A percentile compares a stretch with the other conserved stretches of the same genome.
Evolutionary conservation across 2,329 filamentous ascomycete species (phyloP).

Genomic region (Aspergillus fumigatus): DNA sequence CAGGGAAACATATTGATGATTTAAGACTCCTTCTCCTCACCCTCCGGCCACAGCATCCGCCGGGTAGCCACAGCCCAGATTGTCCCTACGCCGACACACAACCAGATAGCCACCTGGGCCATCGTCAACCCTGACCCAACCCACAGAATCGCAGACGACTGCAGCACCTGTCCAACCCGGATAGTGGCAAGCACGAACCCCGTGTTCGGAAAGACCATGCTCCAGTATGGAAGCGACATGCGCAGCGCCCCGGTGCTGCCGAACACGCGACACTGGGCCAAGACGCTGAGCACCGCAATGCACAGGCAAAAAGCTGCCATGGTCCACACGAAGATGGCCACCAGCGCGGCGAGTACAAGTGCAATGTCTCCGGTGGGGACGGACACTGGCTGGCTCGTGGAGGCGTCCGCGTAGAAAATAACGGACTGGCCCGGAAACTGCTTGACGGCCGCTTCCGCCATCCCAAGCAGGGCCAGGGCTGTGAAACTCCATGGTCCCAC

Average conservation of each 20-base stretch:
- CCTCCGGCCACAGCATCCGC: neutral
- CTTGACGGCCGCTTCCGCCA: constrained; percentile 39
- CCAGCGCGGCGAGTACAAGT: constrained; percentile 37
- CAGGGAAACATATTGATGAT: no score
- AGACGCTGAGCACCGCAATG: constrained; percentile 37
- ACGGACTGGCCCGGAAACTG: constrained; percentile 26
- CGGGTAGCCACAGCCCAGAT: neutral
- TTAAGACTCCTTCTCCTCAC: no score
- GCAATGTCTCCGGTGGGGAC: constrained; percentile 36
- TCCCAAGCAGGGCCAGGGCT: constrained; percentile 43
- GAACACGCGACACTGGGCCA: constrained; percentile 10
- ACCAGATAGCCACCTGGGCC: constrained; percentile 7
- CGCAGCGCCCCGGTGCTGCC: neutral
- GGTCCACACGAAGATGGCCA: constrained; percentile 45
- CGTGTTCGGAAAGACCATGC: constrained; percentile 38
- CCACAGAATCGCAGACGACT: constrained; percentile 29
- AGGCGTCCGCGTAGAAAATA: constrained; percentile 7
- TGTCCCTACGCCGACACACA: neutral
- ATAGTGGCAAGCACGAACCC: constrained; percentile 43
- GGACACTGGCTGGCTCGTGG: constrained; percentile 9
- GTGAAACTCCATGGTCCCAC: constrained; percentile 47
- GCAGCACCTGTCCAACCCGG: constrained; percentile 32
- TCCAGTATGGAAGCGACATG: constrained; percentile 16
- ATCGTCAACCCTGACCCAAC: constrained; percentile 7
- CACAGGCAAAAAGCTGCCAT: constrained; percentile 51